phyloP scores from a whole-genome alignment of 441 rosid genomes.

The Jatropha multifida region DNA sequence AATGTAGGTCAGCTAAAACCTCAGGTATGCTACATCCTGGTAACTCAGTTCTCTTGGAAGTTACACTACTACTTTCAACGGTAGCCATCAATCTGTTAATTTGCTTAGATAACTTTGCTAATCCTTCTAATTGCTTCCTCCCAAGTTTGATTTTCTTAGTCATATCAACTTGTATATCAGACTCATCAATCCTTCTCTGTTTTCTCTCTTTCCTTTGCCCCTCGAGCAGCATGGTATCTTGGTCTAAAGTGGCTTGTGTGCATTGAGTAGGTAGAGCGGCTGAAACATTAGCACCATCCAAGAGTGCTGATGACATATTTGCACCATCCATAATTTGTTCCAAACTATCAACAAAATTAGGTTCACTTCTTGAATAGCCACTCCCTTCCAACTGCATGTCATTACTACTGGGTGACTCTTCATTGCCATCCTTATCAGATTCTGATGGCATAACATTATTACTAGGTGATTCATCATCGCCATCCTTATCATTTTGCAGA shows the following conservation, averaged over 20 bases:
- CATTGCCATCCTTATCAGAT: not conserved
- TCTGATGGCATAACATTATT: not conserved
- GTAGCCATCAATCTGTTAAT: slow-evolving; percentile 9
- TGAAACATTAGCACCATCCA: slow-evolving; percentile 5
- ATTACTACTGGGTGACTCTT: not conserved
- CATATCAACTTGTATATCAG: not conserved
- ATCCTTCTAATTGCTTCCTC: slow-evolving; percentile 1
- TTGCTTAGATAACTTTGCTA: slow-evolving; percentile 6
- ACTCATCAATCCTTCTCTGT: slow-evolving; percentile 12
- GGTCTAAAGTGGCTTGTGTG: not conserved
- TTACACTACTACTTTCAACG: slow-evolving; percentile 16
- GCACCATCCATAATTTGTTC: slow-evolving; percentile 8
- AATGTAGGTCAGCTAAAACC: slow-evolving; percentile 16
- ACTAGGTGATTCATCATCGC: not conserved
- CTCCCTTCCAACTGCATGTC: slow-evolving; percentile 1
- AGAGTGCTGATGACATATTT: not conserved
- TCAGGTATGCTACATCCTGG: slow-evolving; percentile 18
- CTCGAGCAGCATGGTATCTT: not conserved
- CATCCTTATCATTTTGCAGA: not conserved
- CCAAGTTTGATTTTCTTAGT: not conserved
- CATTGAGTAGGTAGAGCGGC: not conserved
- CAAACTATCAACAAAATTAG: slow-evolving; percentile 11
- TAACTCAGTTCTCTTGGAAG: slow-evolving; percentile 16
- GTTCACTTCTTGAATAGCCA: slow-evolving; percentile 7
- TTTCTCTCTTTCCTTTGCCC: not conserved